A percentile compares a stretch with the other conserved stretches of the same genome.
phyloP scores from a whole-genome alignment of 2,329 filamentous ascomycete species.

The Epichloe sp. region DNA sequence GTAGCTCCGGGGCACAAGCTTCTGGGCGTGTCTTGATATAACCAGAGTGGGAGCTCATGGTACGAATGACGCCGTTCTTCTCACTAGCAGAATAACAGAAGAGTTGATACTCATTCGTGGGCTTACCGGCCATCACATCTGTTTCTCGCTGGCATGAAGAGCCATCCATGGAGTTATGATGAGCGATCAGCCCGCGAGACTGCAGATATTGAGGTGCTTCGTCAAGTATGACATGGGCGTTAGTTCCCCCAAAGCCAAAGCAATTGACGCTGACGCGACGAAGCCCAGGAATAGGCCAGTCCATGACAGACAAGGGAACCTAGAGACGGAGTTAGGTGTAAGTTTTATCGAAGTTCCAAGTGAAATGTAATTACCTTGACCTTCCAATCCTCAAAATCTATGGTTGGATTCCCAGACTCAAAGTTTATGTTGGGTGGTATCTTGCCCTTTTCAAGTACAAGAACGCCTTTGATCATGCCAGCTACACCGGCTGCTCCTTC shows the following conservation, averaged over 20 bases:
- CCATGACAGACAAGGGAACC: slow-evolving; percentile 26
- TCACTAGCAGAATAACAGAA: slow-evolving; percentile 33
- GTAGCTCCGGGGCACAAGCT: slow-evolving; percentile 7
- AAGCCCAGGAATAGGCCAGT: slow-evolving; percentile 31
- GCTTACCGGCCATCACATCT: background rate
- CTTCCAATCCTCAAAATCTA: slow-evolving; percentile 32
- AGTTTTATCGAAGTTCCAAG: background rate
- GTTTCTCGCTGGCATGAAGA: background rate
- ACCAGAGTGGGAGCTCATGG: slow-evolving; percentile 21
- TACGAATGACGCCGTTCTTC: slow-evolving; percentile 23
- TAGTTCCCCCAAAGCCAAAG: slow-evolving; percentile 46
- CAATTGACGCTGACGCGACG: slow-evolving; percentile 41
- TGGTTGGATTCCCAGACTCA: slow-evolving; percentile 28
- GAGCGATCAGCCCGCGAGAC: slow-evolving; percentile 19
- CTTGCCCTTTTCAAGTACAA: slow-evolving; percentile 35
- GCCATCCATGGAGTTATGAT: slow-evolving; percentile 19
- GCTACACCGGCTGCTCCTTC: slow-evolving; percentile 39
- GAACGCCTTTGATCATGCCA: slow-evolving; percentile 38
- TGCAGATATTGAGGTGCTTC: slow-evolving; percentile 29
- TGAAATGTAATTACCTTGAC: slow-evolving; percentile 25
- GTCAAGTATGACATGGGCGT: slow-evolving; percentile 39
- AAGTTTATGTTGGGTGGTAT: slow-evolving; percentile 42
- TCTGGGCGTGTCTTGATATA: slow-evolving; percentile 15
- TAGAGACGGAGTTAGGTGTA: slow-evolving; percentile 9
- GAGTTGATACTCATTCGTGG: slow-evolving; percentile 17